Evolutionary conservation across 345 rosid species (phyloP).

Genomic region (Hypericum perforatum): DNA sequence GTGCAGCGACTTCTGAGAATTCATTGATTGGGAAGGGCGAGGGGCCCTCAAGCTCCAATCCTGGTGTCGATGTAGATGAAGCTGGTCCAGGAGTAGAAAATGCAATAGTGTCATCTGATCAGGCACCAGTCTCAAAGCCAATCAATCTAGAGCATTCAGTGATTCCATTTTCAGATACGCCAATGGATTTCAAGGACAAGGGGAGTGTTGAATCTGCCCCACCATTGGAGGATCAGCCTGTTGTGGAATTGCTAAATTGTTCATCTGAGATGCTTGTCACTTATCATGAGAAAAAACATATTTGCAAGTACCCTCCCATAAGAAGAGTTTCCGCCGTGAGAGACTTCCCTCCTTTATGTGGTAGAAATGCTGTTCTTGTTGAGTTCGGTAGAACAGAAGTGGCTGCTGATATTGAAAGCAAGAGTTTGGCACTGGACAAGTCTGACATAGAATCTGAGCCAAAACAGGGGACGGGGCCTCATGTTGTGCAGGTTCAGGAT

Average conservation of each 20-base stretch:
- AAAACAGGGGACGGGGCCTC: slow-evolving; percentile 7
- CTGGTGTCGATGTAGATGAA: slow-evolving; percentile 1
- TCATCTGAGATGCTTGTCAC: neutral
- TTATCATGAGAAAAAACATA: too few species aligned
- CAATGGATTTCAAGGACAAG: slow-evolving; percentile 4
- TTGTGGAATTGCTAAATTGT: neutral
- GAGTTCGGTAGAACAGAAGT: slow-evolving; percentile 12
- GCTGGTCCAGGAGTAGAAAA: slow-evolving; percentile 8
- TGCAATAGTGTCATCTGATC: neutral
- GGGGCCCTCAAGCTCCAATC: slow-evolving; percentile 1
- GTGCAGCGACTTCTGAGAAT: neutral
- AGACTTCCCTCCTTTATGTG: slow-evolving; percentile 45
- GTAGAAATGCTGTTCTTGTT: slow-evolving; percentile 28
- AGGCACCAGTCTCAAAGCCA: neutral
- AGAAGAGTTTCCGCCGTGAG: slow-evolving; percentile 39
- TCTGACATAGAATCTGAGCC: slow-evolving; percentile 10
- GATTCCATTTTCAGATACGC: slow-evolving; percentile 5
- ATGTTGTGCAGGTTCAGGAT: slow-evolving; percentile 15
- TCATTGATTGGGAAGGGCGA: neutral
- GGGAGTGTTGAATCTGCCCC: slow-evolving; percentile 9
- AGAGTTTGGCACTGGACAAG: slow-evolving; percentile 15
- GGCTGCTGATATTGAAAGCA: slow-evolving; percentile 10
- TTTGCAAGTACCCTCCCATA: slow-evolving; percentile 29
- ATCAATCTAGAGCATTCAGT: slow-evolving; percentile 1
- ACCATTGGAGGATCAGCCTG: slow-evolving; percentile 3